Evolutionary conservation across 495 filamentous ascomycete genomes (phyloP).

Genomic region (Alectoria sarmentosa): DNA sequence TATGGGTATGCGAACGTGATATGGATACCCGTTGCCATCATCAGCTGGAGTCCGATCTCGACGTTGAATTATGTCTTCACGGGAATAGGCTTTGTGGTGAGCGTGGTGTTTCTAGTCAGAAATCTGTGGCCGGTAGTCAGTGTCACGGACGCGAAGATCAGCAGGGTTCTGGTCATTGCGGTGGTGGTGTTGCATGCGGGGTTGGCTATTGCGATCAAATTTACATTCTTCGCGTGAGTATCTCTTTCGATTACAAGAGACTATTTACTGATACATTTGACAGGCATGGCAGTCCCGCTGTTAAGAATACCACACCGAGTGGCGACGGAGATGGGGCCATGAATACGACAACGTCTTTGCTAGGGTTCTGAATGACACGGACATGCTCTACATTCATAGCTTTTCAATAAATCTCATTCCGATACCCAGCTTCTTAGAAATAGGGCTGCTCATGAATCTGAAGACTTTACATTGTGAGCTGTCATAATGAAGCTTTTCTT

Average conservation of each 20-base stretch:
- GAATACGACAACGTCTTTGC: slow-evolving; percentile 20
- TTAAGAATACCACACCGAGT: slow-evolving; percentile 10
- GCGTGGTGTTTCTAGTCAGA: slow-evolving; percentile 77
- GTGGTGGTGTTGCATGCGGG: slow-evolving; percentile 82
- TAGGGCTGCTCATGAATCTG: background rate
- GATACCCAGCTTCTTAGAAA: slow-evolving; percentile 9
- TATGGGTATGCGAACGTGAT: slow-evolving; percentile 95
- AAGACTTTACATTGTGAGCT: background rate
- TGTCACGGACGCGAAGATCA: slow-evolving; percentile 85
- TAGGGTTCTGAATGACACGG: slow-evolving; percentile 13
- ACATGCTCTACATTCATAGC: background rate
- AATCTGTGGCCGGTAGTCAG: slow-evolving; percentile 92
- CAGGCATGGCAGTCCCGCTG: slow-evolving; percentile 26
- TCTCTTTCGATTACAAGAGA: background rate
- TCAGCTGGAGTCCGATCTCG: slow-evolving; percentile 77
- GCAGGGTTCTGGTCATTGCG: slow-evolving; percentile 75
- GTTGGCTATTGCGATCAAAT: slow-evolving; percentile 85
- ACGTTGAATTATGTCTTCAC: slow-evolving; percentile 93
- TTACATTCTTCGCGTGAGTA: slow-evolving; percentile 83
- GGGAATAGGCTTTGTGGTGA: slow-evolving; percentile 78
- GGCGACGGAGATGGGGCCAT: slow-evolving; percentile 16
- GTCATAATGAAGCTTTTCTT: background rate
- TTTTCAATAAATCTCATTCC: background rate
- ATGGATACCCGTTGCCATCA: slow-evolving; percentile 91
- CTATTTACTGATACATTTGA: background rate